Evolutionary conservation across 1,284 basidiomycete genomes (phyloP).

Genomic region (Cystobasidium sp.): DNA sequence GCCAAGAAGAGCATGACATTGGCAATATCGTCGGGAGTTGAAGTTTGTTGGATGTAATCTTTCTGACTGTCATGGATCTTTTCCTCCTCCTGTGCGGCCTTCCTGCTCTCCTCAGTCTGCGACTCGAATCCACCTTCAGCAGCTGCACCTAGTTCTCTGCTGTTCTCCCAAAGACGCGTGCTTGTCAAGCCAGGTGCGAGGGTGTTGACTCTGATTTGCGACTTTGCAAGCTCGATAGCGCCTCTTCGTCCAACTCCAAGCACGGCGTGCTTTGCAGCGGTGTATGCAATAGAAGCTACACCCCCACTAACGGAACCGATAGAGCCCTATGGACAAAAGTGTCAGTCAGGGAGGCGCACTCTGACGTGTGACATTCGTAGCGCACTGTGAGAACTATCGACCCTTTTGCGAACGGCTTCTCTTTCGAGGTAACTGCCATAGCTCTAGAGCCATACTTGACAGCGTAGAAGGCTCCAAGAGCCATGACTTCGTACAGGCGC

Average conservation of each 20-base stretch:
- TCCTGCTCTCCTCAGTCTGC: conserved; percentile 12
- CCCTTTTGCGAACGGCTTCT: conserved; percentile 24
- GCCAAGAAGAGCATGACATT: conserved; percentile 16
- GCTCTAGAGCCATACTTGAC: conserved; percentile 41
- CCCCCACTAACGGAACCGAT: conserved; percentile 32
- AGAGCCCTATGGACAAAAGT: conserved; percentile 3
- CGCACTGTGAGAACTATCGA: conserved; percentile 32
- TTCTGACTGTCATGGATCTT: neutral
- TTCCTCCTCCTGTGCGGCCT: neutral
- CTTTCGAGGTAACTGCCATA: conserved; percentile 28
- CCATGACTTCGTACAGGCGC: conserved; percentile 28
- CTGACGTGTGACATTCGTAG: neutral
- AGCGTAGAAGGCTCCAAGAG: conserved; percentile 29
- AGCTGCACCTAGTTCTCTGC: conserved; percentile 4
- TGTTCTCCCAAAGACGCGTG: conserved; percentile 14
- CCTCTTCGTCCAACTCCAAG: conserved; percentile 30
- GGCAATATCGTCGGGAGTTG: conserved; percentile 2
- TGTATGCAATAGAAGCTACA: conserved; percentile 27
- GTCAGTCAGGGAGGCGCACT: neutral
- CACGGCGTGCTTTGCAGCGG: conserved; percentile 37
- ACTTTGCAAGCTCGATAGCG: conserved; percentile 26
- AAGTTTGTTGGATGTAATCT: neutral
- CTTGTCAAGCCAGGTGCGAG: conserved; percentile 12
- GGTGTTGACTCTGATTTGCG: conserved; percentile 18
- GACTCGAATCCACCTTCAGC: conserved; percentile 21